Base-by-base conservation (phyloP, 176 grass and related monocot genomes). In the Dendrocalamus sinicus region DNA sequence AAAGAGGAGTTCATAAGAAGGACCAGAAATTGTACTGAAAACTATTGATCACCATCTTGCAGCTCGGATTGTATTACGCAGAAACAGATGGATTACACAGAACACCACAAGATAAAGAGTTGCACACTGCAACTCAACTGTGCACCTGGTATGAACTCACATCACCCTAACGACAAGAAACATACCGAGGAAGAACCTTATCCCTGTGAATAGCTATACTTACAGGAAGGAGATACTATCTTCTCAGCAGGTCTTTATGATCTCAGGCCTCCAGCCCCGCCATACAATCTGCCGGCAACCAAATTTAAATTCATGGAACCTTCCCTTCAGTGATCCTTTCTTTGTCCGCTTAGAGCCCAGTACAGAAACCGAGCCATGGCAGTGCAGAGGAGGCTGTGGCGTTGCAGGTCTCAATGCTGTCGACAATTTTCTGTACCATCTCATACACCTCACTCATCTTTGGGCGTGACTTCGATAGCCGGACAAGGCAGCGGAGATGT, bases 381-480 rank as follows among this genome's bases (percentile, higher is more conserved):
- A 87, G 70, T 92, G 89, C 24, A 95, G 47, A 7, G 93, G 93
- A 15, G 91, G 91, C 82, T 98, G 89, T 3, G 90, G 93, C 0
- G 86, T 26, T 26, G 23, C 92, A 90, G 2, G 71, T 62, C 41
- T 91, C 96, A 1, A 89, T 2, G 43, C 59, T 82, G 13, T 94
- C 85, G 1, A 96, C 40, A 28, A 96, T 89, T 67, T 76, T 88
- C 72, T 91, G 78, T 4, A 99, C 82, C 92, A 99, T 96, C 41
- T 90, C 88, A 17, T 96, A 88, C 81, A 94, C 93, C 57, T 96
- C 96, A 12, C 96, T 96, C 96, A 99, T 99, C 82, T 96, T 99
- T 4, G 96, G 96, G 45, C 96, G 90, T 26, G 26, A 26, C 26
- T 26, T 26, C 26, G 26, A 26, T 26, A 26, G 26, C 26, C 26